Evolutionary conservation across 2,329 filamentous ascomycete genomes (phyloP).

Genomic region (Colletotrichum sp.): DNA sequence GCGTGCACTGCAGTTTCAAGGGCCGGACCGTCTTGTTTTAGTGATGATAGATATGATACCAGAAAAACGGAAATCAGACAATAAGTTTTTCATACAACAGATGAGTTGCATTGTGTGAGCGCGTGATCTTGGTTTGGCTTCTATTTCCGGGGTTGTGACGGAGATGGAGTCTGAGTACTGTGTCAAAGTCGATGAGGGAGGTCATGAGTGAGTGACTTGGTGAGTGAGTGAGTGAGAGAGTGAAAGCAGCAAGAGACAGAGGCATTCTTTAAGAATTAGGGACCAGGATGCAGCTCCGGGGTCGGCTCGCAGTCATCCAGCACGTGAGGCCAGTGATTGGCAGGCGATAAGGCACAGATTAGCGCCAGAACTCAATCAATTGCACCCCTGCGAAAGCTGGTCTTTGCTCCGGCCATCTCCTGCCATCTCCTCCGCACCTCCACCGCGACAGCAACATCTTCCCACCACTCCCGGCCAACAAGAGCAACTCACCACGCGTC

Average conservation of each 20-base stretch:
- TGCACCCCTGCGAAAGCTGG: not conserved
- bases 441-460: not conserved
- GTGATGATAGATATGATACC: slow-evolving; percentile 10
- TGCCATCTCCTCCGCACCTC: not conserved
- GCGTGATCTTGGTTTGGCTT: not conserved
- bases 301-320: not conserved
- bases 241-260: not conserved
- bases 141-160: not conserved
- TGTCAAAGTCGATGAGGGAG: not conserved
- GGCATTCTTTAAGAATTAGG: not conserved
- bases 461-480: not conserved
- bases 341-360: slow-evolving; percentile 17
- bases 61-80: not conserved
- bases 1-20: not conserved
- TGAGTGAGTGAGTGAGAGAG: not conserved
- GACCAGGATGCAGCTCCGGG: not conserved
- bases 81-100: not conserved
- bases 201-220: not conserved
- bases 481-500: slow-evolving; percentile 13
- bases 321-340: slow-evolving; percentile 22
- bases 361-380: slow-evolving; percentile 1
- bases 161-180: not conserved
- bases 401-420: not conserved
- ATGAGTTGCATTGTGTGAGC: not conserved
- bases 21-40: not conserved